Evolutionary conservation across 495 filamentous ascomycete genomes (phyloP).

Genomic region (Penicillium lividum): DNA sequence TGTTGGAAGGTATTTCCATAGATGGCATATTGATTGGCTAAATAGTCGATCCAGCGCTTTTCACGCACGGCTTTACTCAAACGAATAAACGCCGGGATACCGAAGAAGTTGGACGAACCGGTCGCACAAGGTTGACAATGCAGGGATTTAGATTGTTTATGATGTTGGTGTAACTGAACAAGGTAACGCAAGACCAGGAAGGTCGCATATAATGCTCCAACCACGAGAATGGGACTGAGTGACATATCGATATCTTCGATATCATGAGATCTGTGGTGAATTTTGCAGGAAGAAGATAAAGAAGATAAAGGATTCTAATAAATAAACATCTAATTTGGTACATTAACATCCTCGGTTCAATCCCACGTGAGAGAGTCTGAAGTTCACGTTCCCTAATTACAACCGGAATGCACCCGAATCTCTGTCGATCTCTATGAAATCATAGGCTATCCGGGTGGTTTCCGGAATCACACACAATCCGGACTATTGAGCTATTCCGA

Average conservation of each 20-base stretch:
- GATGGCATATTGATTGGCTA: slow-evolving; percentile 30
- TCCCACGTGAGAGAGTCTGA: slow-evolving; percentile 5
- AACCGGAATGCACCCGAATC: slow-evolving; percentile 1
- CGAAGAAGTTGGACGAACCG: slow-evolving; percentile 28
- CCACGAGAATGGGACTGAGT: slow-evolving; percentile 21
- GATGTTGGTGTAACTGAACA: slow-evolving; percentile 26
- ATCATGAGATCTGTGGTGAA: too few species aligned
- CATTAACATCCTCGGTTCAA: slow-evolving; percentile 19
- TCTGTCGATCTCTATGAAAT: not conserved
- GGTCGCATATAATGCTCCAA: slow-evolving; percentile 22
- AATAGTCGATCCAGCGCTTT: slow-evolving; percentile 38
- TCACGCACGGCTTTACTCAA: slow-evolving; percentile 32
- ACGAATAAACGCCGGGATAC: slow-evolving; percentile 33
- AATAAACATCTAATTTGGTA: not conserved
- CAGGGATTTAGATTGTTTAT: slow-evolving; percentile 35
- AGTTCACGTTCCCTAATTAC: not conserved
- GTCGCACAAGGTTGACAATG: slow-evolving; percentile 34
- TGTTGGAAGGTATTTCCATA: slow-evolving; percentile 42
- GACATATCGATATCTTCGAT: slow-evolving; percentile 17
- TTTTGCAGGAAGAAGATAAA: not conserved
- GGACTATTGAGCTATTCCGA: too few species aligned
- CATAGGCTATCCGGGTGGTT: not conserved
- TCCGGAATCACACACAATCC: slow-evolving; percentile 5
- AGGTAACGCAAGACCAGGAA: slow-evolving; percentile 32
- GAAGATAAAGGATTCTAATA: too few species aligned